These are phyloP conservation scores for Chlorella sorokiniana DNA, from an alignment of 139 green algal genomes.

Conservation along the genomic window DNA sequence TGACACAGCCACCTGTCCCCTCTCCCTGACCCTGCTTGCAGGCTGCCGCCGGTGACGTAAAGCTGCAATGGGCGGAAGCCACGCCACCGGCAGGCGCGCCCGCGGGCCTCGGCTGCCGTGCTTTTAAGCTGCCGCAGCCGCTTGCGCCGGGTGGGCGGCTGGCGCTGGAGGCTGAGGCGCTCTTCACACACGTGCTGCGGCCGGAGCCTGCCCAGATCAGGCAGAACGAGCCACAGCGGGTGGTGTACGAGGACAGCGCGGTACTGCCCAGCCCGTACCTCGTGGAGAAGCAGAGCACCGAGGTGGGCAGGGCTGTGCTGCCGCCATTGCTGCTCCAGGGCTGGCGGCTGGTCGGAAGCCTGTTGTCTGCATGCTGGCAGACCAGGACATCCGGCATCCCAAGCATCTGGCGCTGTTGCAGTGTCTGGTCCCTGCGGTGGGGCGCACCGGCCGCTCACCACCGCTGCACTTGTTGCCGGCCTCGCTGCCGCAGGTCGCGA, in stretches of 20 bases:
- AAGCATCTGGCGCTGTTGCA: too few relatives aligned
- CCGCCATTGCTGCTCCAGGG: too few relatives aligned
- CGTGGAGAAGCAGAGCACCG: conserved; percentile 60
- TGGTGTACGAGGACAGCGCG: conserved; percentile 66
- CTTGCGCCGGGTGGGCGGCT: not conserved
- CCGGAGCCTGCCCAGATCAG: conserved; percentile 64
- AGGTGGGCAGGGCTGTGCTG: too few relatives aligned
- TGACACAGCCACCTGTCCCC: too few relatives aligned
- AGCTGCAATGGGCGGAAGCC: conserved; percentile 1
- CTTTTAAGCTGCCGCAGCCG: conserved; percentile 32
- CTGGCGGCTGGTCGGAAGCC: too few relatives aligned
- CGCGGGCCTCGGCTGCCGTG: conserved; percentile 48
- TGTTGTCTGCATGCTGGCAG: too few relatives aligned
- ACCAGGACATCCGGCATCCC: too few relatives aligned
- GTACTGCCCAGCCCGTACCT: conserved; percentile 72
- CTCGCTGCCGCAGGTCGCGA: not conserved
- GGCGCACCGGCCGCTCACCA: too few relatives aligned
- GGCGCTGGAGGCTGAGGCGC: conserved; percentile 37
- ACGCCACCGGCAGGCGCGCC: conserved; percentile 29
- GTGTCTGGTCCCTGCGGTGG: too few relatives aligned
- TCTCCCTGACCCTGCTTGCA: too few relatives aligned
- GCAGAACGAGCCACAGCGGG: conserved; percentile 76
- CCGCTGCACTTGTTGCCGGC: too few relatives aligned
- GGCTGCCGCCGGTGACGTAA: not conserved
- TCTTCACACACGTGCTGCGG: conserved; percentile 58